Evolutionary conservation across 257 asterid genomes (phyloP).

Genomic region (Solanum lycopersicoides): DNA sequence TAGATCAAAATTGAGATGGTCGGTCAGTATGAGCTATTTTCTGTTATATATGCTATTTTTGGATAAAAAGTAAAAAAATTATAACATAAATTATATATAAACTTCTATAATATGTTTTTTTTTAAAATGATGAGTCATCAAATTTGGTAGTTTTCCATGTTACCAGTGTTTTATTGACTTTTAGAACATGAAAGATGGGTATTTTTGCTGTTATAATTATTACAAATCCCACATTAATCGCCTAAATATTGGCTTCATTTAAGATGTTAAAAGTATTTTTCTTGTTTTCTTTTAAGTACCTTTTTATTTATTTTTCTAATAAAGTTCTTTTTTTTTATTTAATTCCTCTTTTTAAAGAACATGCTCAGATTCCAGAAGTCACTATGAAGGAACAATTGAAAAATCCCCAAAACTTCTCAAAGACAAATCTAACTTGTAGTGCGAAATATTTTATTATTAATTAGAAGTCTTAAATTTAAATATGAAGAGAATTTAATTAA

Average conservation of each 20-base stretch:
- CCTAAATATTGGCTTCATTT: slow-evolving; percentile 8
- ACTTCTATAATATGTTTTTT: neutral
- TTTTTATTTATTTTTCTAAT: neutral
- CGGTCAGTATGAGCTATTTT: neutral
- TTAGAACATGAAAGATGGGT: neutral
- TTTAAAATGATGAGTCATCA: too few relatives aligned
- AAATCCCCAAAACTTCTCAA: neutral
- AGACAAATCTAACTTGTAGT: too few relatives aligned
- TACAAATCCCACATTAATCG: neutral
- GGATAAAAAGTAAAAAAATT: neutral
- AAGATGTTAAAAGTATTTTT: neutral
- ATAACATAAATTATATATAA: neutral
- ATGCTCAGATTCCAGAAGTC: neutral
- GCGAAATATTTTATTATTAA: too few relatives aligned
- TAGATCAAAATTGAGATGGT: neutral
- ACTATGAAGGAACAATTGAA: neutral
- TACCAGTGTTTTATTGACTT: neutral
- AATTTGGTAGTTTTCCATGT: neutral
- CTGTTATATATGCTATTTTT: neutral
- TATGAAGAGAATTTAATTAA: too few relatives aligned
- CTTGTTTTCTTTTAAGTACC: neutral
- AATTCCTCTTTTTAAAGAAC: neutral
- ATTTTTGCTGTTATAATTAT: neutral
- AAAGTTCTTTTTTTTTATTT: neutral
- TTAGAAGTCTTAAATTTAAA: too few relatives aligned